A percentile compares a stretch with the other conserved stretches of the same genome.
phyloP scores from a whole-genome alignment of 331 rosid genomes.

The Arachis monticola region DNA sequence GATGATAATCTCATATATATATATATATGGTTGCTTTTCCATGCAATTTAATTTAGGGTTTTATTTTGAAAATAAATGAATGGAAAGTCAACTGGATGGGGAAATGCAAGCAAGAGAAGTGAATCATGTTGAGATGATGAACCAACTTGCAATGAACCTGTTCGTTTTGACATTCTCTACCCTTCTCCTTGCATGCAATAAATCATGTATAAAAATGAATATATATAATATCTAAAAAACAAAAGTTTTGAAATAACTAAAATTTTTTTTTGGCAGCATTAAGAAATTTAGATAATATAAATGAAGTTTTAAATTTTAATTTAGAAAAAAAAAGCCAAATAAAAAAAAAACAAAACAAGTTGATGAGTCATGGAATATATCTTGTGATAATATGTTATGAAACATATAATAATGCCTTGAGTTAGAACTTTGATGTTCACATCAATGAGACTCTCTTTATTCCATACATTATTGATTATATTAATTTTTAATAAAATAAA shows the following conservation, averaged over 20 bases:
- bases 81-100: conserved; percentile 38
- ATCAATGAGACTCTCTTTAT: neutral
- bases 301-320: too few species aligned
- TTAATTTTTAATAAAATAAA: neutral
- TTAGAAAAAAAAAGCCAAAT: too few species aligned
- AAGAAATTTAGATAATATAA: too few species aligned
- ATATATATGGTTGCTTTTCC: neutral
- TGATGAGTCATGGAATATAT: too few species aligned
- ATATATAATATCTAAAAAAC: too few species aligned
- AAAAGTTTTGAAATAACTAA: too few species aligned
- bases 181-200: too few species aligned
- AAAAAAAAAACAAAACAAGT: too few species aligned
- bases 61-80: neutral
- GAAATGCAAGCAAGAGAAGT: neutral
- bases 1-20: neutral
- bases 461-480: conserved; percentile 1
- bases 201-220: too few species aligned
- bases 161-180: conserved; percentile 43
- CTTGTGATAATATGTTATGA: neutral
- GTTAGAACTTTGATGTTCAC: neutral
- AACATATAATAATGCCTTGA: neutral
- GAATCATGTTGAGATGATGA: conserved; percentile 35
- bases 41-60: neutral
- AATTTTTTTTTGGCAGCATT: too few species aligned
- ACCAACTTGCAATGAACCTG: conserved; percentile 48